These are phyloP conservation scores for Triticum dicoccoides DNA, from an alignment of 176 grass and related monocot genomes.

Conservation along the genomic window DNA sequence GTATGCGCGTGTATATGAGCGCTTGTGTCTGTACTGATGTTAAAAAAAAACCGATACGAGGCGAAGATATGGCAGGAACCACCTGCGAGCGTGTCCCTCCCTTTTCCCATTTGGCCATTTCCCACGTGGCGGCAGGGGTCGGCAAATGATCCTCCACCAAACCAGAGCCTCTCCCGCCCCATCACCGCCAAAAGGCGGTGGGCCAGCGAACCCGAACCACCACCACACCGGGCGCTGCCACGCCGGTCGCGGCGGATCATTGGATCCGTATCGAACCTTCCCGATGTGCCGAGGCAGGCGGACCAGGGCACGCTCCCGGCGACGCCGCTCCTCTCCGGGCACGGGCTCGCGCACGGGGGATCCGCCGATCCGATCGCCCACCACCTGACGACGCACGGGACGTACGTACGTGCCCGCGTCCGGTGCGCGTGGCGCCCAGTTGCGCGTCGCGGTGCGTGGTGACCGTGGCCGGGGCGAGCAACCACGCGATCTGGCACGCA, in stretches of 20 bases:
- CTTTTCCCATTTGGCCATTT: too few relatives aligned
- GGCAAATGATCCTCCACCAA: too few relatives aligned
- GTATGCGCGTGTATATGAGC: too few relatives aligned
- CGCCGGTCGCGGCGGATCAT: neutral
- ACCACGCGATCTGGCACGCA: too few relatives aligned
- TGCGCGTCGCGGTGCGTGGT: neutral
- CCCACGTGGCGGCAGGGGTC: too few relatives aligned
- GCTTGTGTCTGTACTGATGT: too few relatives aligned
- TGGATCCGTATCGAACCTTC: neutral
- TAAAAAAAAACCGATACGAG: too few relatives aligned
- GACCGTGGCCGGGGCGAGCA: too few relatives aligned
- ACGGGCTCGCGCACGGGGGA: neutral
- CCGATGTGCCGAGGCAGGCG: neutral
- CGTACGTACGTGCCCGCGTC: neutral
- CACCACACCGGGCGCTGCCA: neutral
- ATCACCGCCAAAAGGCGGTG: neutral
- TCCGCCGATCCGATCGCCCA: neutral
- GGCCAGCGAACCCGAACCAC: neutral
- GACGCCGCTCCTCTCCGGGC: too few relatives aligned
- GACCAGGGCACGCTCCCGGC: neutral
- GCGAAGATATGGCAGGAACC: too few relatives aligned
- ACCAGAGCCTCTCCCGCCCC: neutral
- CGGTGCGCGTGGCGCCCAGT: neutral
- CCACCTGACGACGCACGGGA: neutral
- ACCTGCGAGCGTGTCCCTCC: too few relatives aligned